phyloP scores from a whole-genome alignment of 352 stramenopile species.

The Lagenidium sp. region DNA sequence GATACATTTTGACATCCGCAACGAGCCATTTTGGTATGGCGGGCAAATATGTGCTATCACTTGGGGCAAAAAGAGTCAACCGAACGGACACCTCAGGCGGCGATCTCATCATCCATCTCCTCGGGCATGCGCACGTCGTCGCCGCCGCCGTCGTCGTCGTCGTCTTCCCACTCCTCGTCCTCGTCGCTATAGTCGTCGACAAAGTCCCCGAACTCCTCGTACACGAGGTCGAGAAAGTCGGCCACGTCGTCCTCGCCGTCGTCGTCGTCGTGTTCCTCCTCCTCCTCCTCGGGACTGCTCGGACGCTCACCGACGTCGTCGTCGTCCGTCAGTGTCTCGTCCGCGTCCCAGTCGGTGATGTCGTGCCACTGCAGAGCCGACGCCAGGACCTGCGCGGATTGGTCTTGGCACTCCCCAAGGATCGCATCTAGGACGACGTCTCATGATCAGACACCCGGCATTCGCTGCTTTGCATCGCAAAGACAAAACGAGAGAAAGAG shows the following conservation, averaged over 20 bases:
- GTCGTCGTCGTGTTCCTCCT: conserved; percentile 5
- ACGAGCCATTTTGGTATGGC: too few species aligned
- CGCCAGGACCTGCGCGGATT: too few species aligned
- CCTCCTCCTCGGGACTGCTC: conserved; percentile 1
- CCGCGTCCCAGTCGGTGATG: conserved; percentile 36
- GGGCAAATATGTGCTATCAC: too few species aligned
- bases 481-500: not conserved
- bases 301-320: conserved; percentile 12
- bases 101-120: too few species aligned
- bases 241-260: conserved; percentile 7
- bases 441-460: not conserved
- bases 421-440: conserved; percentile 40
- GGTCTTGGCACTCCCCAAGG: conserved; percentile 30
- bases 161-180: not conserved
- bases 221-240: conserved; percentile 1
- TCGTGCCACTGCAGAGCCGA: conserved; percentile 48
- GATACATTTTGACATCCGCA: too few species aligned
- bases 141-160: conserved; percentile 14
- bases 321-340: conserved; percentile 4
- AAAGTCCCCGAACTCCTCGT: conserved; percentile 4
- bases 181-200: conserved; percentile 7
- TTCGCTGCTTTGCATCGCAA: not conserved
- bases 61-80: too few species aligned
- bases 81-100: too few species aligned
- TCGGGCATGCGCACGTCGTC: too few species aligned